phyloP scores from a whole-genome alignment of 768 basidiomycete species.

The Gymnopilus dilepis region DNA sequence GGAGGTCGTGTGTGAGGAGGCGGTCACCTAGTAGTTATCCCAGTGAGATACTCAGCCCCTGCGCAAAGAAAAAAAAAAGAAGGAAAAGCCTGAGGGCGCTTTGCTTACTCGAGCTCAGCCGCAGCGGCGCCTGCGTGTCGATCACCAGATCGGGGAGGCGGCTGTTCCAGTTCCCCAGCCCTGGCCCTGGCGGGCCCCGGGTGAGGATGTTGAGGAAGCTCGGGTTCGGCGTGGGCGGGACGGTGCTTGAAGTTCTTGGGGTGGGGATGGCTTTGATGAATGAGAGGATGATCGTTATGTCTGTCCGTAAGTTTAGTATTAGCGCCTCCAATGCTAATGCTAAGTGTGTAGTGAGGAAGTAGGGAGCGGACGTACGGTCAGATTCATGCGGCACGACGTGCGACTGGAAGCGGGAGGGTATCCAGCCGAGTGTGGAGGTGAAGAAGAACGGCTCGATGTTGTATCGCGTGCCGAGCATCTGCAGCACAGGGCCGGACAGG shows the following conservation, averaged over 20 bases:
- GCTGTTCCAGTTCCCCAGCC: no score
- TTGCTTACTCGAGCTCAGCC: slow-evolving; percentile 41
- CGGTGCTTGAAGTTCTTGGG: slow-evolving; percentile 18
- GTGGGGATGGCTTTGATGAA: slow-evolving; percentile 49
- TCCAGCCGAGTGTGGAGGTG: slow-evolving; percentile 64
- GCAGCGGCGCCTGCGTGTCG: slow-evolving; percentile 57
- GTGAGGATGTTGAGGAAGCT: slow-evolving; percentile 23
- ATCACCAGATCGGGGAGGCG: slow-evolving; percentile 39
- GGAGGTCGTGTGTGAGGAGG: slow-evolving; percentile 50
- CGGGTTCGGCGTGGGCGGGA: slow-evolving; percentile 26
- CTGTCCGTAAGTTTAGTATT: slow-evolving; percentile 35
- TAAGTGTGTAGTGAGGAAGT: neutral
- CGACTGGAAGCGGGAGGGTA: slow-evolving; percentile 62
- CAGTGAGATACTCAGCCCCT: no score
- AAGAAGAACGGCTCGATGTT: slow-evolving; percentile 70
- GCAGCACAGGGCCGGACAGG: slow-evolving; percentile 53
- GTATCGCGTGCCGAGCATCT: slow-evolving; percentile 61
- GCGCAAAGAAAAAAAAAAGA: neutral
- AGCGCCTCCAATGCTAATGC: no score
- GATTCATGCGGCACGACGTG: slow-evolving; percentile 35
- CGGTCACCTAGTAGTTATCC: no score
- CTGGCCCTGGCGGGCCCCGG: no score
- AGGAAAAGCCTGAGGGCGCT: neutral
- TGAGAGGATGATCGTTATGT: slow-evolving; percentile 60
- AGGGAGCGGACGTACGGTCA: slow-evolving; percentile 41